Evolutionary conservation across 768 basidiomycete species (phyloP).

Genomic region (Ephemerocybe angulata): DNA sequence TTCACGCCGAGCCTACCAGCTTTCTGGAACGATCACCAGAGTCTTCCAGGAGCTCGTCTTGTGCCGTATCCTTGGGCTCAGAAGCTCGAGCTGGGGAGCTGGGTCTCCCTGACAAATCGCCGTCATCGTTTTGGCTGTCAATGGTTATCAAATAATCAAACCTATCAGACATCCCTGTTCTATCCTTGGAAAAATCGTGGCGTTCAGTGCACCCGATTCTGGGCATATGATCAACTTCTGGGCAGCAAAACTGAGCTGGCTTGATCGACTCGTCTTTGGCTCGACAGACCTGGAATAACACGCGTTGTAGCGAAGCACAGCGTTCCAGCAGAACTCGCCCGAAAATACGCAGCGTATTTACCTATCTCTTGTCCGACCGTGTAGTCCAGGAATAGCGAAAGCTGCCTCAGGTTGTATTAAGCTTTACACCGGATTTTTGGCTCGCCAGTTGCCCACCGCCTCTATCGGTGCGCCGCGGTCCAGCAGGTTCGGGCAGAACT

Average conservation of each 20-base stretch:
- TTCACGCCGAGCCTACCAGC: no score
- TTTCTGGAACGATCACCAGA: background rate
- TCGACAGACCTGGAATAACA: no score
- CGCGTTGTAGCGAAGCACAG: no score
- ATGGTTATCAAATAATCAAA: no score
- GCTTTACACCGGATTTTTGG: no score
- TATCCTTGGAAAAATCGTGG: background rate
- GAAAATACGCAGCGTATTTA: background rate
- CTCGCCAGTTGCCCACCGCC: background rate
- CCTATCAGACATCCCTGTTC: background rate
- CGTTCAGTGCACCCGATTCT: background rate
- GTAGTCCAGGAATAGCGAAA: no score
- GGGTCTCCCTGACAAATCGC: background rate
- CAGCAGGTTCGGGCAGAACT: slow-evolving; percentile 3
- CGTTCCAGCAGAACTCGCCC: background rate
- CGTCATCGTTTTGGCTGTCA: background rate
- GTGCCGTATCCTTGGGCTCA: background rate
- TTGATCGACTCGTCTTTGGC: no score
- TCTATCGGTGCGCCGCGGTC: background rate
- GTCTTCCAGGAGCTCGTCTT: no score
- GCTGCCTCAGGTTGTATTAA: no score
- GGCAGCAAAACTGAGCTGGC: background rate
- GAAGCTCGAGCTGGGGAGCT: background rate
- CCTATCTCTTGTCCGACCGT: background rate
- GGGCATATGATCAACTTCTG: background rate